Percentiles rank a stretch among this genome's conserved stretches.
Conservation (phyloP, 225 moss, liverwort and hornwort species). For the Rhytidiadelphus loreus region DNA sequence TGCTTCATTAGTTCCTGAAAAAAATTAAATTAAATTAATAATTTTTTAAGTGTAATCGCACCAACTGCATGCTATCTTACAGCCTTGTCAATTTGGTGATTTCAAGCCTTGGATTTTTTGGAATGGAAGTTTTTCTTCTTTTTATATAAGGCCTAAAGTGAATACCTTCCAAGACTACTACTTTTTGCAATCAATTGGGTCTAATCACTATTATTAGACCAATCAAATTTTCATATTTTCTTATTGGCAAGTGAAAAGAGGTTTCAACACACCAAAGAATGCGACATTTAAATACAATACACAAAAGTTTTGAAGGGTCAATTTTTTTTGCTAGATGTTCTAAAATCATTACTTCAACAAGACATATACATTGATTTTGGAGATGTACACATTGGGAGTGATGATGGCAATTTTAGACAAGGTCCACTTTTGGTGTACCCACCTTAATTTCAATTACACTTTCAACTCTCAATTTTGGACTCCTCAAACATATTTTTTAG, state of each 20-base stretch:
- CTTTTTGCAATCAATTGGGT: too few relatives aligned
- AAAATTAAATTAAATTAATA: too few relatives aligned
- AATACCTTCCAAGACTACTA: rapidly evolving
- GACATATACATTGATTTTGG: not conserved
- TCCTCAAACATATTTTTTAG: not conserved
- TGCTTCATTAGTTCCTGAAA: too few relatives aligned
- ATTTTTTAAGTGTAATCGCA: too few relatives aligned
- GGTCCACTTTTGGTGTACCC: rapidly evolving
- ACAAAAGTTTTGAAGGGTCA: not conserved
- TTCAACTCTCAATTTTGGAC: not conserved
- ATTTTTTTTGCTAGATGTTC: not conserved
- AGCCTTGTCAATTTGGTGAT: too few relatives aligned
- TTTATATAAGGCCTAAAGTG: not conserved
- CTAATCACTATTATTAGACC: not conserved
- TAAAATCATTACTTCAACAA: not conserved
- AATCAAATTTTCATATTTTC: not conserved
- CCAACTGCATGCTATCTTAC: too few relatives aligned
- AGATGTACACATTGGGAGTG: too few relatives aligned
- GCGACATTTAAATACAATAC: not conserved
- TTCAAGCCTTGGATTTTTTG: too few relatives aligned
- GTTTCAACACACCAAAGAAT: not conserved
- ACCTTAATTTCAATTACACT: not conserved
- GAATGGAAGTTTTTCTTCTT: not conserved
- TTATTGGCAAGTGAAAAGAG: not conserved
- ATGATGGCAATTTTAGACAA: too few relatives aligned